Conservation (phyloP, 75 land plant genomes). For the Chamaecyparis obtusa region DNA sequence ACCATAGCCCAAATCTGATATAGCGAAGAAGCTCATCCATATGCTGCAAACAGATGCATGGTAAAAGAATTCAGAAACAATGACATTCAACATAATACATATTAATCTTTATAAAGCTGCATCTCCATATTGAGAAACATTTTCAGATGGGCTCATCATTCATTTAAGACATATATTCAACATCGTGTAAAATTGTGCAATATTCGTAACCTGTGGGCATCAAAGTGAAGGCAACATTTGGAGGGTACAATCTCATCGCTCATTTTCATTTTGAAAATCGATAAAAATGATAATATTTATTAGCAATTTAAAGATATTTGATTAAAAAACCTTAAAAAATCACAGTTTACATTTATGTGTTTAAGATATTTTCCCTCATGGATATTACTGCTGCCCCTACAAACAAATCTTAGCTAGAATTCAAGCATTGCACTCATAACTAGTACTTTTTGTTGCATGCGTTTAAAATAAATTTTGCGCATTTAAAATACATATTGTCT, state of each 20-base stretch:
- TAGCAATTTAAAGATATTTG: neutral
- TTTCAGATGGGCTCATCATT: neutral
- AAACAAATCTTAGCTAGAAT: neutral
- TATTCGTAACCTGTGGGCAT: neutral
- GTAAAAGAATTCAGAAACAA: neutral
- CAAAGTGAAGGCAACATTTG: neutral
- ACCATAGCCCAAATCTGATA: conserved; percentile 66
- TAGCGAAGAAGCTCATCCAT: conserved; percentile 52
- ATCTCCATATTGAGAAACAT: neutral
- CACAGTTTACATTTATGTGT: neutral
- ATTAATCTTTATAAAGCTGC: neutral
- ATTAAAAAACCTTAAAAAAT: neutral
- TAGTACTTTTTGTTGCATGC: neutral
- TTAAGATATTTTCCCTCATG: neutral
- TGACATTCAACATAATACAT: neutral
- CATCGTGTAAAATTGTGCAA: neutral
- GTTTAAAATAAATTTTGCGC: neutral
- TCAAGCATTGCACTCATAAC: neutral
- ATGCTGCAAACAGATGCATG: conserved; percentile 33
- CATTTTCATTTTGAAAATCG: neutral
- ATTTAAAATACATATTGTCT: neutral
- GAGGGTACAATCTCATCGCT: neutral
- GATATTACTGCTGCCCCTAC: neutral
- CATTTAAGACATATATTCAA: neutral
- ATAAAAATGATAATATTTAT: neutral